phyloP scores from a whole-genome alignment of 129 eudicot genomes.

The Gnaphalium uliginosum region DNA sequence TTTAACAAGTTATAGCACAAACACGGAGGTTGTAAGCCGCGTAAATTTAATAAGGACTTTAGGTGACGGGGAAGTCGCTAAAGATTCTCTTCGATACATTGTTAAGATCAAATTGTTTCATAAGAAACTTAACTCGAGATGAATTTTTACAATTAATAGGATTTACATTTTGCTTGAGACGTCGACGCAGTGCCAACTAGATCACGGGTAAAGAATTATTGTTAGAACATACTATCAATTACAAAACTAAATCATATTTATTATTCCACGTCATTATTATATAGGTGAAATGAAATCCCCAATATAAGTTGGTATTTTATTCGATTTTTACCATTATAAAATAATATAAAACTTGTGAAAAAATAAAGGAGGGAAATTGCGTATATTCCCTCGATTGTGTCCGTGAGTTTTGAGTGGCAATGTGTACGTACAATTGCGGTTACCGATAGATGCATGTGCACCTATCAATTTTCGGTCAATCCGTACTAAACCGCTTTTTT shows the following conservation, averaged over 20 bases:
- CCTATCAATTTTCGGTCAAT: conserved; percentile 10
- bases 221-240: background rate
- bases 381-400: conserved; percentile 5
- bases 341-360: too few relatives aligned
- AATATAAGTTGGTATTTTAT: too few relatives aligned
- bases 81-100: too few relatives aligned
- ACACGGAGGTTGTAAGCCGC: background rate
- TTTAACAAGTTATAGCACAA: background rate
- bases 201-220: background rate
- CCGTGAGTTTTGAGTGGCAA: background rate
- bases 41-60: too few relatives aligned
- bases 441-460: conserved; percentile 17
- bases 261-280: too few relatives aligned
- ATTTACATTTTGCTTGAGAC: background rate
- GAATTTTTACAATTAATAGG: background rate
- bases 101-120: background rate
- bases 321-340: too few relatives aligned
- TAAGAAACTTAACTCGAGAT: background rate
- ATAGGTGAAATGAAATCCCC: too few relatives aligned
- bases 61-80: too few relatives aligned
- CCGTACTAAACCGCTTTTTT: conserved; percentile 19
- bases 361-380: background rate
- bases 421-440: conserved; percentile 22
- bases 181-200: background rate
- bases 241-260: too few relatives aligned